phyloP scores from a whole-genome alignment of 805 yeast genomes.

The Saturnispora ahearnii region DNA sequence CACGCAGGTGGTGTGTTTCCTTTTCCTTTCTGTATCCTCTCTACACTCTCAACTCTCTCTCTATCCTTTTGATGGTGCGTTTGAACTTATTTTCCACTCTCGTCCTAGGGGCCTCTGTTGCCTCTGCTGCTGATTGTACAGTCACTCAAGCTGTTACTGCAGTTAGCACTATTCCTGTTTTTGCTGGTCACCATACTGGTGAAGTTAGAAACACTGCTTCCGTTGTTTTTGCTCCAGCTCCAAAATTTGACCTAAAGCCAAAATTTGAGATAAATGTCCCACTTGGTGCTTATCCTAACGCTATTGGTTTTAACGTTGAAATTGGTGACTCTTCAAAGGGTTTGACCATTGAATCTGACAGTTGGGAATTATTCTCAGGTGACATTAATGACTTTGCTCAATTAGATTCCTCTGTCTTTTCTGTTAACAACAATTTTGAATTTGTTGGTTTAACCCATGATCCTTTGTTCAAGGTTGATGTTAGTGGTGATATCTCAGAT shows the following conservation, averaged over 20 bases:
- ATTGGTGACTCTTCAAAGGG: neutral
- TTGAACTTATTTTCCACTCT: neutral
- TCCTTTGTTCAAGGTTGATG: conserved; percentile 10
- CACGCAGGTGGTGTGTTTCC: too few species aligned
- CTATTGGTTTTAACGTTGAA: conserved; percentile 8
- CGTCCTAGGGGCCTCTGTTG: neutral
- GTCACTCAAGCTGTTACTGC: conserved; percentile 6
- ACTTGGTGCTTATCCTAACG: conserved; percentile 1
- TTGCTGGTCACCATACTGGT: conserved; percentile 13
- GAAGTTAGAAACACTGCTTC: conserved; percentile 13
- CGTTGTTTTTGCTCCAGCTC: conserved; percentile 10
- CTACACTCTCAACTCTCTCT: neutral
- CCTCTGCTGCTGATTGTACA: conserved; percentile 1
- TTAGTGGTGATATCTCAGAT: conserved; percentile 4
- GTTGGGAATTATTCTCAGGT: conserved; percentile 10
- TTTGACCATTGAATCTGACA: neutral
- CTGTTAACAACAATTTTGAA: neutral
- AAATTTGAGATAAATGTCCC: conserved; percentile 16
- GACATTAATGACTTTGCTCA: conserved; percentile 10
- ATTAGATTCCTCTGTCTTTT: conserved; percentile 7
- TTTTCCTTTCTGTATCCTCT: neutral
- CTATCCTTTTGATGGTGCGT: neutral
- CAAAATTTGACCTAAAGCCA: conserved; percentile 12
- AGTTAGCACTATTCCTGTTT: conserved; percentile 10
- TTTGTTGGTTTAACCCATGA: conserved; percentile 13